Conservation (phyloP, 208 protist genomes). For the Leishmania arabica region DNA sequence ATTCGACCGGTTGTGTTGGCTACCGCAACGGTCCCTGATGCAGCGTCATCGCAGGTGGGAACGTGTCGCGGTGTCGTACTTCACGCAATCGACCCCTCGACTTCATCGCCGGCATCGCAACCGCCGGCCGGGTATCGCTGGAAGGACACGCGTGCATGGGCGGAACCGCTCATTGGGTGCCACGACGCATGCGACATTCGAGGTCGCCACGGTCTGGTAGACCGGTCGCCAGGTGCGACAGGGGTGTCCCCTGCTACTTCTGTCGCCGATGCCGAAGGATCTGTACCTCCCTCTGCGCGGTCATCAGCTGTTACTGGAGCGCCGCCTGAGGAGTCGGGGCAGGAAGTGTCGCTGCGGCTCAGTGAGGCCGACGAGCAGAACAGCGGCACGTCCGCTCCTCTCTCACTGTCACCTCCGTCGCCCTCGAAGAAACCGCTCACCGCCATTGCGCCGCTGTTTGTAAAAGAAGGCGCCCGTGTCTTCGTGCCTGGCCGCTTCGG, state of each 20-base stretch:
- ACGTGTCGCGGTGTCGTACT: not conserved
- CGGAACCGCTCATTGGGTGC: constrained; percentile 34
- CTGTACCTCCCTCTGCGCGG: not conserved
- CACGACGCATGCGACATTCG: constrained; percentile 28
- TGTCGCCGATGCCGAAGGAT: not conserved
- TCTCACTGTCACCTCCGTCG: not conserved
- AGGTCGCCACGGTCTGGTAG: constrained; percentile 13
- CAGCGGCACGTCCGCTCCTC: not conserved
- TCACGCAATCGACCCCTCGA: not conserved
- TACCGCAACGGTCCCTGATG: not conserved
- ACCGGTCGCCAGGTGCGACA: not conserved
- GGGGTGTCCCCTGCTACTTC: not conserved
- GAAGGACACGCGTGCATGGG: constrained; percentile 15
- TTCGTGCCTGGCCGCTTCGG: constrained; percentile 43
- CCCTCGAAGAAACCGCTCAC: not conserved
- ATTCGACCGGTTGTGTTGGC: constrained; percentile 9
- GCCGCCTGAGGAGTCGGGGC: not conserved
- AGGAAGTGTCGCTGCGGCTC: not conserved
- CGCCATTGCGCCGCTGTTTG: constrained; percentile 19
- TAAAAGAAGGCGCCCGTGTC: constrained; percentile 32
- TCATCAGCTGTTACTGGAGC: not conserved
- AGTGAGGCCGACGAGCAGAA: not conserved
- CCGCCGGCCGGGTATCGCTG: constrained; percentile 23
- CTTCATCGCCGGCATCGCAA: not conserved
- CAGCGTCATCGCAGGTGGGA: not conserved